Percentiles rank a stretch among this genome's conserved stretches.
phyloP scores from a whole-genome alignment of 306 rosid species.

The Pachyrhizus erosus region DNA sequence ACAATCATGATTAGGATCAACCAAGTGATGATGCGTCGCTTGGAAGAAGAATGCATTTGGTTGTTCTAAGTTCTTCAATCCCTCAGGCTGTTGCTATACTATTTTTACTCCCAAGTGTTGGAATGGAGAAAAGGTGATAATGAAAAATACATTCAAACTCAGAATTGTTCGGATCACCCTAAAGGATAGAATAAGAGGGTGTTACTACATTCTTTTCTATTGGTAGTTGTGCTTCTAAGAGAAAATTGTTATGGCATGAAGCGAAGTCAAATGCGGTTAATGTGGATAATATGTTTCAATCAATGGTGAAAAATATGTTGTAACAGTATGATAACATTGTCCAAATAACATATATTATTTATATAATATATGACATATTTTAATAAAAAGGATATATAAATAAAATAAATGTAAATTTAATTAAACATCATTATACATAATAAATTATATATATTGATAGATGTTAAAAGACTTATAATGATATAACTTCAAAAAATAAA shows the following conservation, averaged over 20 bases:
- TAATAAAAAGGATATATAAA: neutral
- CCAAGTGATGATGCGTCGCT: conserved; percentile 55
- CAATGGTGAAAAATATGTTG: neutral
- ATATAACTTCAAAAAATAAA: no score
- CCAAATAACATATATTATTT: neutral
- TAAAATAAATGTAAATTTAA: neutral
- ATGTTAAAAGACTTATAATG: neutral
- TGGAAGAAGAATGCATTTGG: conserved; percentile 33
- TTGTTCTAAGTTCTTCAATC: conserved; percentile 20
- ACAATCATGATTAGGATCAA: conserved; percentile 48
- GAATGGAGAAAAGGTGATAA: conserved; percentile 35
- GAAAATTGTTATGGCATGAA: conserved; percentile 35
- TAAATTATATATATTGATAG: no score
- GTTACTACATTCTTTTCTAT: neutral
- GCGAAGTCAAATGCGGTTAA: conserved; percentile 52
- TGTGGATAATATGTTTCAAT: neutral
- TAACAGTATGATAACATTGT: neutral
- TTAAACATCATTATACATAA: no score
- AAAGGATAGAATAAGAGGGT: neutral
- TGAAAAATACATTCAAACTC: conserved; percentile 9
- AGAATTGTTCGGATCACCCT: conserved; percentile 58
- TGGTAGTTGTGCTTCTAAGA: neutral
- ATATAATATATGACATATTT: neutral
- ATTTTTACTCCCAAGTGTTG: conserved; percentile 26
- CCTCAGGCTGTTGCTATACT: neutral